A percentile compares a stretch with the other conserved stretches of the same genome.
Conservation (phyloP, 2,329 filamentous ascomycete genomes). For the Fusarium tjaetaba region DNA sequence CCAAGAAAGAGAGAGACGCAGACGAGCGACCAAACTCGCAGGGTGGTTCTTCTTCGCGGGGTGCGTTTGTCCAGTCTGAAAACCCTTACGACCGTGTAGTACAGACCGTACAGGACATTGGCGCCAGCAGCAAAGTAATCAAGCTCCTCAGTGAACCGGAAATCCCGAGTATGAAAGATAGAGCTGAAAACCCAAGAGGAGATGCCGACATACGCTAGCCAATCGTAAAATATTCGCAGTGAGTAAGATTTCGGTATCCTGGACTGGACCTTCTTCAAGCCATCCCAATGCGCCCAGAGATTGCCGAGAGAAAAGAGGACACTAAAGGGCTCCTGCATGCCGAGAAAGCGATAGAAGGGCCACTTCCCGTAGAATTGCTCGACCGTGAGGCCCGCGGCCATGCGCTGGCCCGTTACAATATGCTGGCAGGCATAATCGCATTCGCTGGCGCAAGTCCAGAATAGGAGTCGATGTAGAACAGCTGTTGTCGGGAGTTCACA, state of each 20-base stretch:
- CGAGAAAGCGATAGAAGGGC: constrained; percentile 91
- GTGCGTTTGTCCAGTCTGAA: constrained; percentile 78
- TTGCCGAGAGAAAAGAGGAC: constrained; percentile 95
- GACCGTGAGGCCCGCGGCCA: constrained; percentile 72
- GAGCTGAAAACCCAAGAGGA: constrained; percentile 88
- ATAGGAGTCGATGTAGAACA: constrained; percentile 82
- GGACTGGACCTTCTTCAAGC: constrained; percentile 75
- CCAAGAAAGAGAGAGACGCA: constrained; percentile 77
- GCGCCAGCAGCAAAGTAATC: constrained; percentile 97
- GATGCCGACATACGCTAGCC: constrained; percentile 83
- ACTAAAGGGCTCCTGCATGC: constrained; percentile 93
- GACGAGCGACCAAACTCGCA: constrained; percentile 78
- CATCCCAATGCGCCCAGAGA: constrained; percentile 83
- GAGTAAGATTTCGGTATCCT: constrained; percentile 78
- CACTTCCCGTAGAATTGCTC: constrained; percentile 99
- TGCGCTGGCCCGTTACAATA: constrained; percentile 80
- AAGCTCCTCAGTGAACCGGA: constrained; percentile 85
- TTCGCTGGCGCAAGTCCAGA: constrained; percentile 93
- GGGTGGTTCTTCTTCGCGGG: constrained; percentile 57
- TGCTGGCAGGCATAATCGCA: constrained; percentile 99
- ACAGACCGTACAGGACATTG: constrained; percentile 89
- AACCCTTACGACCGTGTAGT: constrained; percentile 83
- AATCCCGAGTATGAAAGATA: constrained; percentile 93
- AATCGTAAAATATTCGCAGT: constrained; percentile 81
- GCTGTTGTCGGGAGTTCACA: constrained; percentile 61